Percentiles rank a stretch among this genome's conserved stretches.
Evolutionary conservation across 257 asterid species (phyloP).

Genomic region (Gynochthodes officinalis): DNA sequence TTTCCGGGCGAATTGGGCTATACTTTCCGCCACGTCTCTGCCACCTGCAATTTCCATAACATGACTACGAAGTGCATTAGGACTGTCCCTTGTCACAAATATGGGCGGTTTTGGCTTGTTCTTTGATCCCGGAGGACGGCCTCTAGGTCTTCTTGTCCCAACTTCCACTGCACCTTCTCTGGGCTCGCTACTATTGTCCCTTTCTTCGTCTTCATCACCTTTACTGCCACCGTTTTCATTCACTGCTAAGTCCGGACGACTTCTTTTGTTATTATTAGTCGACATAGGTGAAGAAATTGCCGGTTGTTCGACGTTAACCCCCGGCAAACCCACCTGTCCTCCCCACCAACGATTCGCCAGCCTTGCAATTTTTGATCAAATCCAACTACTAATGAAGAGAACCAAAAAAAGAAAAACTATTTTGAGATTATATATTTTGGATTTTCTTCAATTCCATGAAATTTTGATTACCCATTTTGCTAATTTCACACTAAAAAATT

Average conservation of each 20-base stretch:
- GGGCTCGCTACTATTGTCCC: conserved; percentile 36
- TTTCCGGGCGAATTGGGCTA: conserved; percentile 59
- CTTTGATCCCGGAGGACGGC: conserved; percentile 66
- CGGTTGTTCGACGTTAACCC: conserved; percentile 32
- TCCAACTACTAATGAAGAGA: conserved; percentile 6
- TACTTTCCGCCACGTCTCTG: conserved; percentile 52
- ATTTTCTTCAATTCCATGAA: not conserved
- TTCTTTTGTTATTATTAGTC: conserved; percentile 12
- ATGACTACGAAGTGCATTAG: conserved; percentile 62
- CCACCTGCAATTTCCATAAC: conserved; percentile 63
- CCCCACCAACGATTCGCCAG: conserved; percentile 71
- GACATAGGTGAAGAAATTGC: conserved; percentile 28
- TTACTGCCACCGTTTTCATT: conserved; percentile 35
- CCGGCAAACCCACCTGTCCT: conserved; percentile 51
- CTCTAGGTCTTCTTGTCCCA: conserved; percentile 55
- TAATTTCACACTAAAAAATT: not conserved
- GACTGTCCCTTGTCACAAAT: conserved; percentile 62
- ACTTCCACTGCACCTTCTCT: conserved; percentile 63
- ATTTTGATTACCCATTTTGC: not conserved
- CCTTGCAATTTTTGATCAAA: conserved; percentile 11
- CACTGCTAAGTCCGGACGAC: conserved; percentile 27
- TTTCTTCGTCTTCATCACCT: conserved; percentile 41
- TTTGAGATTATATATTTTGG: not conserved
- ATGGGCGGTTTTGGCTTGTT: conserved; percentile 69
- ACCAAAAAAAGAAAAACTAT: not conserved